Conservation (phyloP, 108 stramenopile species). For the Mediolabrus comicus region DNA sequence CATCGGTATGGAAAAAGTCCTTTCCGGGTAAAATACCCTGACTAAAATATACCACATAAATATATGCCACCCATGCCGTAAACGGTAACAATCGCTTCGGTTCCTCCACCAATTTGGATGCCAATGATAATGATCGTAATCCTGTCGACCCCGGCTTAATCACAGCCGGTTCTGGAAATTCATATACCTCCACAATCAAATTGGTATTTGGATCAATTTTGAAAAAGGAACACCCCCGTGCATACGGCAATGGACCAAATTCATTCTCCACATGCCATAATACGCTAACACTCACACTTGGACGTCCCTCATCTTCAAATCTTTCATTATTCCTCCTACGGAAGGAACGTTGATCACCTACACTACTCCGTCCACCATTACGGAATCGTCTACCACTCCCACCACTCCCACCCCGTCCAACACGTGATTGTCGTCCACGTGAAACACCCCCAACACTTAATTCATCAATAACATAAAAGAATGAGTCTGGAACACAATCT, state of each 20-base stretch:
- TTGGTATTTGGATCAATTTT: constrained; percentile 43
- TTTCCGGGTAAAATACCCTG: constrained; percentile 77
- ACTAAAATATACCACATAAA: constrained; percentile 78
- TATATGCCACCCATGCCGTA: constrained; percentile 60
- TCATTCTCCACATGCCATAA: constrained; percentile 63
- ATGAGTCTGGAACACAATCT: constrained; percentile 50
- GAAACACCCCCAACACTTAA: neutral
- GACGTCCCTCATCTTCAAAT: constrained; percentile 4
- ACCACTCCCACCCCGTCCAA: constrained; percentile 7
- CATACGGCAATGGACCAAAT: constrained; percentile 52
- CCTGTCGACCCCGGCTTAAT: constrained; percentile 45
- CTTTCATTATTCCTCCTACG: neutral
- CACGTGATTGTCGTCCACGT: constrained; percentile 20
- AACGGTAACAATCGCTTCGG: constrained; percentile 69
- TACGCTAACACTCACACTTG: constrained; percentile 32
- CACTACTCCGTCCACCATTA: neutral
- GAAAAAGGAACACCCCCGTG: constrained; percentile 55
- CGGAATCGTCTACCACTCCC: neutral
- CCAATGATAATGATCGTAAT: constrained; percentile 37
- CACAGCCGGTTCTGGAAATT: constrained; percentile 61
- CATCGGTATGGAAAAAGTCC: constrained; percentile 65
- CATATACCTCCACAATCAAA: constrained; percentile 50
- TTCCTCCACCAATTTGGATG: constrained; percentile 60
- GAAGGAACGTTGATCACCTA: neutral
- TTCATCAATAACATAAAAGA: constrained; percentile 57